Percentiles rank a stretch among this genome's conserved stretches.
Evolutionary conservation across 2,329 filamentous ascomycete species (phyloP).

Genomic region (Botrytis aclada): DNA sequence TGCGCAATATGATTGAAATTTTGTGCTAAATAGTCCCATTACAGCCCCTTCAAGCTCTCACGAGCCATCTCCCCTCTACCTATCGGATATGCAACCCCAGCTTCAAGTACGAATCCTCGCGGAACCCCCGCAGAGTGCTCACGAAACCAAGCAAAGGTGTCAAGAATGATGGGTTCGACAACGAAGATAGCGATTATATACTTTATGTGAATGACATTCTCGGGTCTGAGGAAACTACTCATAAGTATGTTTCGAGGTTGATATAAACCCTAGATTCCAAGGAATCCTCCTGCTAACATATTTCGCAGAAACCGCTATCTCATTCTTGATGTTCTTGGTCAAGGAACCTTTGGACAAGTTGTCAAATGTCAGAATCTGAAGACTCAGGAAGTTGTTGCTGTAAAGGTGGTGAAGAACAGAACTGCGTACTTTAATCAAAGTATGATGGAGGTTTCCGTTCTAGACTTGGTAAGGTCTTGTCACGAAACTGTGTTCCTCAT

Average conservation of each 20-base stretch:
- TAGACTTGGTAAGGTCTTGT: conserved; percentile 70
- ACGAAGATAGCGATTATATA: conserved; percentile 98
- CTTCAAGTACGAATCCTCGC: conserved; percentile 98
- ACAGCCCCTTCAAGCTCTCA: conserved; percentile 91
- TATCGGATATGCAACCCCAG: conserved; percentile 97
- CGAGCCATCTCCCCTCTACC: conserved; percentile 85
- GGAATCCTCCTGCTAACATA: conserved; percentile 33
- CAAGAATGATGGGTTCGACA: conserved; percentile 98
- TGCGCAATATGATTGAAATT: background rate
- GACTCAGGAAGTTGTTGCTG: conserved; percentile 96
- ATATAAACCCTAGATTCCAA: conserved; percentile 22
- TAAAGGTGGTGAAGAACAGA: conserved; percentile 98
- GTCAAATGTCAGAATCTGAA: conserved; percentile 99
- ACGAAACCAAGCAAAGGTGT: conserved; percentile 98
- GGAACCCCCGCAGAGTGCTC: conserved; percentile 90
- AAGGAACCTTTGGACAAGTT: conserved; percentile 97
- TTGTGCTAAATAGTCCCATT: conserved; percentile 31
- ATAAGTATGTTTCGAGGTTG: conserved; percentile 65
- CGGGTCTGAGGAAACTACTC: conserved; percentile 94
- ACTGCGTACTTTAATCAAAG: conserved; percentile 99
- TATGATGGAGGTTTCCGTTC: conserved; percentile 99
- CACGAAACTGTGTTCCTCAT: conserved; percentile 30
- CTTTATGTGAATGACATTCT: conserved; percentile 98
- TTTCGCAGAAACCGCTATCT: conserved; percentile 78
- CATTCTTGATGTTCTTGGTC: conserved; percentile 93